These are phyloP conservation scores for Cornus controversa DNA, from an alignment of 148 eudicot species.

Conservation along the genomic window DNA sequence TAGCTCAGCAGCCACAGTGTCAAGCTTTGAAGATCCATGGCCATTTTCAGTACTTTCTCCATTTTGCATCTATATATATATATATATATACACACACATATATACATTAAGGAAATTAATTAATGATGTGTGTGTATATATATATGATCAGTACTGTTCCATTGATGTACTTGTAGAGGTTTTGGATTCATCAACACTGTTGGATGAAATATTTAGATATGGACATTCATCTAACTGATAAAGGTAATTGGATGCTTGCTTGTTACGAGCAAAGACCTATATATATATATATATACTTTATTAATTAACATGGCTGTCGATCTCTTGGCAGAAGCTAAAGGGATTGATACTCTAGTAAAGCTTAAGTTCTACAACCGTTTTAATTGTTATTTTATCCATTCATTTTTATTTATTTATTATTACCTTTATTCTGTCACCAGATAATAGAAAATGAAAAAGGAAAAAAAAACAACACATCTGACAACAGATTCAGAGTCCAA, in stretches of 20 bases:
- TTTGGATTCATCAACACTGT: too few relatives aligned
- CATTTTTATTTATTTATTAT: background rate
- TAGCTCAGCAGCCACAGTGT: slow-evolving; percentile 38
- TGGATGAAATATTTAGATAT: too few relatives aligned
- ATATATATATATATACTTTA: too few relatives aligned
- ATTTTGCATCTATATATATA: slow-evolving; percentile 30
- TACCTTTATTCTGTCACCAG: background rate
- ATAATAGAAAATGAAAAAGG: too few relatives aligned
- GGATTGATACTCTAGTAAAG: slow-evolving; percentile 5
- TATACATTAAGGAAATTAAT: background rate
- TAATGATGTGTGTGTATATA: background rate
- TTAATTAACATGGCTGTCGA: too few relatives aligned
- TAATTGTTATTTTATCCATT: background rate
- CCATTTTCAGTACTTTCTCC: slow-evolving; percentile 17
- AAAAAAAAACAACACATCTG: too few relatives aligned
- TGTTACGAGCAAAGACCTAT: background rate
- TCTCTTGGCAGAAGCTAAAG: background rate
- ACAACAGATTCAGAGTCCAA: background rate
- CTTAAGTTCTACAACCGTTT: background rate
- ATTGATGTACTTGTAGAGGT: too few relatives aligned
- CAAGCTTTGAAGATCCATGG: slow-evolving; percentile 7
- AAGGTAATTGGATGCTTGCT: background rate
- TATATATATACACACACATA: too few relatives aligned
- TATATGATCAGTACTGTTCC: background rate
- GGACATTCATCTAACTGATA: background rate